A percentile compares a stretch with the other conserved stretches of the same genome.
phyloP scores from a whole-genome alignment of 148 eudicot genomes.

The Dianthus caryophyllus region DNA sequence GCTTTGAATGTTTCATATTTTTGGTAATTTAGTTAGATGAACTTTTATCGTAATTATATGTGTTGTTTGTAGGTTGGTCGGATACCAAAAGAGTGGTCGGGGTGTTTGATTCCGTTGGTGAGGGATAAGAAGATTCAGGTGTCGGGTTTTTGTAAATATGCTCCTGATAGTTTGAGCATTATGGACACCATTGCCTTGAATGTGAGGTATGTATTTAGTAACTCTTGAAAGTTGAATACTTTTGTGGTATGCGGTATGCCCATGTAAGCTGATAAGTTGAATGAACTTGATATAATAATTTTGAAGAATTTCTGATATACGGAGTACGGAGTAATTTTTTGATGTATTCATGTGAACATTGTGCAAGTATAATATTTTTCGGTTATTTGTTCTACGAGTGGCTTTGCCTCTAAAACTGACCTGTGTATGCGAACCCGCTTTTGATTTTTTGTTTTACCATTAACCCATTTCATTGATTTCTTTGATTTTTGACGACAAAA shows the following conservation, averaged over 20 bases:
- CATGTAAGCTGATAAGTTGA: not conserved
- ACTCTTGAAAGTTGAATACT: not conserved
- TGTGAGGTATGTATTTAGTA: constrained; percentile 51
- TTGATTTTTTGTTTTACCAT: too few species aligned
- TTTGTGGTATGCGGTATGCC: not conserved
- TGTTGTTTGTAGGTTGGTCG: constrained; percentile 68
- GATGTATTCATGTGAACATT: too few species aligned
- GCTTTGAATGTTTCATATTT: not conserved
- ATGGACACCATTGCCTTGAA: constrained; percentile 74
- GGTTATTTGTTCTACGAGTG: too few species aligned
- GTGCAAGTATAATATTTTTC: too few species aligned
- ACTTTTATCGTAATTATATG: not conserved
- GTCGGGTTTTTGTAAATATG: constrained; percentile 69
- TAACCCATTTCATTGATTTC: too few species aligned
- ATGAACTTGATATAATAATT: not conserved
- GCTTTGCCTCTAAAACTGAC: too few species aligned
- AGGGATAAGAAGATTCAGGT: constrained; percentile 73
- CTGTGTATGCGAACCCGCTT: too few species aligned
- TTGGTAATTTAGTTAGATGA: not conserved
- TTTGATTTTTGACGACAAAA: too few species aligned
- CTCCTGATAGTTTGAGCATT: constrained; percentile 71
- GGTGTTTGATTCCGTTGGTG: constrained; percentile 81
- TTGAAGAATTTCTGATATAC: not conserved
- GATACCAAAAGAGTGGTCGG: constrained; percentile 95
- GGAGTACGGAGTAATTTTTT: too few species aligned